Conservation (phyloP, 208 protist genomes). For the Naegleria fowleri region DNA sequence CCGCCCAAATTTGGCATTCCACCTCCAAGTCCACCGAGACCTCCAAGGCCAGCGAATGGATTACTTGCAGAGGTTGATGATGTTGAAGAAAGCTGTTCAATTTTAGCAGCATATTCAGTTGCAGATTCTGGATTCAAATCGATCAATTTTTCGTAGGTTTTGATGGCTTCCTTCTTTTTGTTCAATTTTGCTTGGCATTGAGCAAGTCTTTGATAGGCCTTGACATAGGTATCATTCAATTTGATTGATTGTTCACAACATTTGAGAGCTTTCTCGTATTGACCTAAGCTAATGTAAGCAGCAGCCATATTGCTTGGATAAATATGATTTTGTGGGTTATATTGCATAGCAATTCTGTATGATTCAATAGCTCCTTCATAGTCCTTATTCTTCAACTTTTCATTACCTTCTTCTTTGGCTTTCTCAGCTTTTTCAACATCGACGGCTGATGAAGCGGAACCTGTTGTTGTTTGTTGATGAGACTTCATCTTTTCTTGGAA, state of each 20-base stretch:
- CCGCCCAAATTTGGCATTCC: background rate
- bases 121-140: background rate
- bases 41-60: background rate
- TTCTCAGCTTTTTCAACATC: background rate
- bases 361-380: slow-evolving; percentile 48
- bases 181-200: background rate
- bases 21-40: background rate
- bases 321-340: slow-evolving; percentile 38
- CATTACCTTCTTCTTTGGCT: slow-evolving; percentile 48
- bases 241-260: slow-evolving; percentile 69
- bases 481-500: background rate
- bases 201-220: background rate
- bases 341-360: slow-evolving; percentile 42
- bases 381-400: slow-evolving; percentile 55
- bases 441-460: background rate
- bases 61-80: background rate
- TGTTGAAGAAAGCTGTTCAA: background rate
- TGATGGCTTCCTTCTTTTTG: background rate
- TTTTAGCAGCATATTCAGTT: background rate
- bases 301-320: slow-evolving; percentile 55
- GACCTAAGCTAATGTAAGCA: slow-evolving; percentile 81
- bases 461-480: background rate
- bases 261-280: slow-evolving; percentile 82
- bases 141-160: background rate
- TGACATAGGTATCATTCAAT: slow-evolving; percentile 38